These are phyloP conservation scores for Parastagonospora avenae DNA, from an alignment of 2,329 filamentous ascomycete species.

Conservation along the genomic window DNA sequence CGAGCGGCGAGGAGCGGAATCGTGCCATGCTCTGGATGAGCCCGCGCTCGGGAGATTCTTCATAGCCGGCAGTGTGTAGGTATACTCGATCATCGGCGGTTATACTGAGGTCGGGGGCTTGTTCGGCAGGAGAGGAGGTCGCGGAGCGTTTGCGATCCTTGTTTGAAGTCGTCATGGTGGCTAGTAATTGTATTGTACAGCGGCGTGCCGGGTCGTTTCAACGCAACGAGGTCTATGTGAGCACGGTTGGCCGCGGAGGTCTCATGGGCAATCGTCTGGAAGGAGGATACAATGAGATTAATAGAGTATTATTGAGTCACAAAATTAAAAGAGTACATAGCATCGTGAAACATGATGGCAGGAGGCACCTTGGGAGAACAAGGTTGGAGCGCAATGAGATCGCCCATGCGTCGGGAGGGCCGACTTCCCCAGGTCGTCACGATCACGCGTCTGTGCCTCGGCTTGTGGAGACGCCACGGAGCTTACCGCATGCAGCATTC, in stretches of 20 bases:
- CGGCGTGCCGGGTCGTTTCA: background rate
- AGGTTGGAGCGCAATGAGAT: conserved; percentile 1
- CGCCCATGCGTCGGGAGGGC: background rate
- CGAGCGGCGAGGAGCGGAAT: conserved; percentile 73
- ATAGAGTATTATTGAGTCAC: too few relatives aligned
- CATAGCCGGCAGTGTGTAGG: conserved; percentile 52
- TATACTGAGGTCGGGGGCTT: conserved; percentile 54
- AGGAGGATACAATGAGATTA: too few relatives aligned
- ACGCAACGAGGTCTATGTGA: background rate
- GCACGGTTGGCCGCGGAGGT: background rate
- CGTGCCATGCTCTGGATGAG: conserved; percentile 84
- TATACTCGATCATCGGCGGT: conserved; percentile 51
- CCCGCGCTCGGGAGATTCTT: conserved; percentile 63
- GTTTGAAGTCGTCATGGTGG: conserved; percentile 20
- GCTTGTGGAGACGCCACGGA: conserved; percentile 22
- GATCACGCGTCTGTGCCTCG: conserved; percentile 12
- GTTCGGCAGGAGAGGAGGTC: conserved; percentile 25
- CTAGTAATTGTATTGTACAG: background rate
- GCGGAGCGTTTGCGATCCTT: conserved; percentile 16
- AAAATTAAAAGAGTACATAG: too few relatives aligned
- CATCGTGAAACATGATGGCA: too few relatives aligned
- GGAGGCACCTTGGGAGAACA: background rate
- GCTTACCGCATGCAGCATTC: too few relatives aligned
- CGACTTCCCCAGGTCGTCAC: conserved; percentile 16
- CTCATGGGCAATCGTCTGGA: too few relatives aligned